These are phyloP conservation scores for Chaetomiaceae sp. DNA, from an alignment of 2,329 filamentous ascomycete genomes.

Conservation along the genomic window DNA sequence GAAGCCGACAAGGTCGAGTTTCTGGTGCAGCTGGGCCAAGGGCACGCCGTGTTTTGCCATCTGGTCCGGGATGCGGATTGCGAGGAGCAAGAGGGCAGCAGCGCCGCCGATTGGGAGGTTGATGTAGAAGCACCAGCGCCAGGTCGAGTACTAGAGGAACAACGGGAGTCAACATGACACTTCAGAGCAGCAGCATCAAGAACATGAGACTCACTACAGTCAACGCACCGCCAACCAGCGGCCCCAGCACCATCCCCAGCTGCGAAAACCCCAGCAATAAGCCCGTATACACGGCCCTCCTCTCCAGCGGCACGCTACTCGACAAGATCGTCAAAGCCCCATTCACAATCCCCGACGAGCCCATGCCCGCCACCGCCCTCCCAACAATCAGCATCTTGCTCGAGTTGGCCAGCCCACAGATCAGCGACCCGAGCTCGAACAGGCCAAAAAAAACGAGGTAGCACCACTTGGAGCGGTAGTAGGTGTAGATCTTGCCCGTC, in stretches of 20 bases:
- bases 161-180: no score
- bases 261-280: background rate
- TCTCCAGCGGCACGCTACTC: background rate
- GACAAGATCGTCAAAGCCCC: slow-evolving; percentile 13
- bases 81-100: background rate
- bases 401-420: slow-evolving; percentile 30
- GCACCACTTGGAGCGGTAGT: slow-evolving; percentile 22
- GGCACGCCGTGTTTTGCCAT: background rate
- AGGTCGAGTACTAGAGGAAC: background rate
- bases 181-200: no score
- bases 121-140: slow-evolving; percentile 6
- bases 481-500: background rate
- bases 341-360: slow-evolving; percentile 28
- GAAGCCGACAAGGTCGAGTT: background rate
- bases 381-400: slow-evolving; percentile 31
- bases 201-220: no score
- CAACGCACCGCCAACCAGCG: background rate
- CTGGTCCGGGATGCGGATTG: background rate
- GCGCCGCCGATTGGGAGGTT: slow-evolving; percentile 4
- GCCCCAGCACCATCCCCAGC: background rate
- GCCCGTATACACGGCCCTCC: background rate
- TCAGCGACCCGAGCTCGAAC: slow-evolving; percentile 30
- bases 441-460: slow-evolving; percentile 21
- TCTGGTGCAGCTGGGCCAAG: background rate
- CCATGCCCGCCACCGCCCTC: slow-evolving; percentile 31